Conservation (phyloP, 768 basidiomycete species). For the Gymnopilus junonius region DNA sequence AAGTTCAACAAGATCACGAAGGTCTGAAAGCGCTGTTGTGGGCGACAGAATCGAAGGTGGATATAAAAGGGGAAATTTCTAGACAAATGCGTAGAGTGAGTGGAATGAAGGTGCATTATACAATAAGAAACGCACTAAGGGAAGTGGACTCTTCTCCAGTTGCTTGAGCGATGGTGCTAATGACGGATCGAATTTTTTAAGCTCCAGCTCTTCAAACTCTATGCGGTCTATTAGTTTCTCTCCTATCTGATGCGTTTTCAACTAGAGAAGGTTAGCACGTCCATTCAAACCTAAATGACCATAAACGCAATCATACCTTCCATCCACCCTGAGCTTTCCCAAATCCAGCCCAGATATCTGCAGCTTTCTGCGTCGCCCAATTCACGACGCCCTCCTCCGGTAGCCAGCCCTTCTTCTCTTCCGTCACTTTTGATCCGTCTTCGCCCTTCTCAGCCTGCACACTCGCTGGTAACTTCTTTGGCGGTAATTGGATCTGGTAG, state of each 20-base stretch:
- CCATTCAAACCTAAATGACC: neutral
- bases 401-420: constrained; percentile 31
- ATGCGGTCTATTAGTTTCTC: constrained; percentile 71
- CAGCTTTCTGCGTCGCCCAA: constrained; percentile 55
- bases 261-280: constrained; percentile 38
- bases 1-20: constrained; percentile 53
- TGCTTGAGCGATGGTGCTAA: constrained; percentile 56
- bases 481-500: constrained; percentile 47
- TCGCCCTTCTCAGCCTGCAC: constrained; percentile 21
- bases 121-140: constrained; percentile 8
- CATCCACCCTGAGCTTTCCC: constrained; percentile 73
- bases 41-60: constrained; percentile 48
- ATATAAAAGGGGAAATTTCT: constrained; percentile 69
- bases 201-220: constrained; percentile 81
- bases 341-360: constrained; percentile 64
- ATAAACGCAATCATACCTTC: constrained; percentile 56
- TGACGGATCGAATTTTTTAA: constrained; percentile 75
- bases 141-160: constrained; percentile 21
- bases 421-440: constrained; percentile 17
- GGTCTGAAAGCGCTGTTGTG: constrained; percentile 44
- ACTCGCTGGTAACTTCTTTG: constrained; percentile 15
- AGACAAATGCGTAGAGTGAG: neutral
- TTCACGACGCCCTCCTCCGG: constrained; percentile 50
- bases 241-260: constrained; percentile 63
- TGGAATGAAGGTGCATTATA: neutral